Evolutionary conservation across 169 alveolate species (phyloP).

Genomic region (Cyclospora cayetanensis): DNA sequence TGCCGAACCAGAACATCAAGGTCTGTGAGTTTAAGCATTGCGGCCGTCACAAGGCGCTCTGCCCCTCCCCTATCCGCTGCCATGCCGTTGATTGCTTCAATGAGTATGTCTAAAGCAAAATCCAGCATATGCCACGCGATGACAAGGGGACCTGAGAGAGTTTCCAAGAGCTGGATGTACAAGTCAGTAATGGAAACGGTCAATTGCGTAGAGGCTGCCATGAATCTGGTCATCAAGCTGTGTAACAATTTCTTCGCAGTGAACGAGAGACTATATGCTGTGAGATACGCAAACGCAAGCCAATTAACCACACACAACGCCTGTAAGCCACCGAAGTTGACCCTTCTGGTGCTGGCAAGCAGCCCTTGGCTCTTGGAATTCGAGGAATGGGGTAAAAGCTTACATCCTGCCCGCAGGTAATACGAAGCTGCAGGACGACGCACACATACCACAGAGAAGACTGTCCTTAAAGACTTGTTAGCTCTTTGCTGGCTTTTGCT

Average conservation of each 20-base stretch:
- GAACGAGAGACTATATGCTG: background rate
- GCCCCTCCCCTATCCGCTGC: background rate
- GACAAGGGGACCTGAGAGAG: background rate
- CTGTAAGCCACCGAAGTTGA: background rate
- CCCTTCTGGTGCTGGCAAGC: background rate
- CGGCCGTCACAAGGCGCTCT: background rate
- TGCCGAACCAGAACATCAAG: background rate
- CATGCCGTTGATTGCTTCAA: background rate
- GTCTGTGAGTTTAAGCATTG: background rate
- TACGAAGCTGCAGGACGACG: background rate
- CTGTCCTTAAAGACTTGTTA: background rate
- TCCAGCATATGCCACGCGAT: background rate
- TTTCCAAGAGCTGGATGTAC: background rate
- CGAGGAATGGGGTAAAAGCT: background rate
- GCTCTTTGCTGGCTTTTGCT: background rate
- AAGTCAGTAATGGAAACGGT: background rate
- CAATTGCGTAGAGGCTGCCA: background rate
- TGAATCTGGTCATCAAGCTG: background rate
- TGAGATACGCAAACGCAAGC: background rate
- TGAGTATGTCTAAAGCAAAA: background rate
- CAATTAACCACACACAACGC: background rate
- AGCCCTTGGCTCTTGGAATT: background rate
- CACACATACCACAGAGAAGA: background rate
- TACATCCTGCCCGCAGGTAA: slow-evolving; percentile 10
- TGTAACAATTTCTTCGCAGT: background rate